These are phyloP conservation scores for Apostasia ramifera DNA, from an alignment of 106 monocot species.

Conservation along the genomic window DNA sequence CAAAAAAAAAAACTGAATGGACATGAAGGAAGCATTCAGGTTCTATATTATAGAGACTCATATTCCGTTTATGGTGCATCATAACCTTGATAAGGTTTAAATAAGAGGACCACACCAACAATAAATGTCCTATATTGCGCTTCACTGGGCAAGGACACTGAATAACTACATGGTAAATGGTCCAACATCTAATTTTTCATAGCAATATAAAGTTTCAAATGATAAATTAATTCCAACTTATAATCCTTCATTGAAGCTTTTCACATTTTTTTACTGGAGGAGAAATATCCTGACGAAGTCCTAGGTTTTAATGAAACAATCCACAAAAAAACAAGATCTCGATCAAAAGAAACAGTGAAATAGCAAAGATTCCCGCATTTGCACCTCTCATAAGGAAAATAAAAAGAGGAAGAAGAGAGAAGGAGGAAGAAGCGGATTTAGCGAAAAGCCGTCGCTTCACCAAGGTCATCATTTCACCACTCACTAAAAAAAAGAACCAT, in stretches of 20 bases:
- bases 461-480: constrained; percentile 6
- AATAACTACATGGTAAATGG: too few relatives aligned
- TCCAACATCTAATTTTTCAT: too few relatives aligned
- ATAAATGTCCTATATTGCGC: not conserved
- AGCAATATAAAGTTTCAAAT: too few relatives aligned
- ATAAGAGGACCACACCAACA: not conserved
- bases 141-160: not conserved
- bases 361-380: constrained; percentile 2
- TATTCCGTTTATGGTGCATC: not conserved
- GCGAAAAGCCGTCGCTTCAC: constrained; percentile 11
- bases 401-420: not conserved
- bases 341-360: not conserved
- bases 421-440: constrained; percentile 5
- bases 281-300: not conserved
- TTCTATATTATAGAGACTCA: not conserved
- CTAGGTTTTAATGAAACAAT: not conserved
- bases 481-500: constrained; percentile 5
- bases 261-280: not conserved
- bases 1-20: not conserved
- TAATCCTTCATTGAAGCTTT: not conserved
- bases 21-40: not conserved
- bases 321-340: not conserved
- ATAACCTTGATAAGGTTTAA: not conserved
- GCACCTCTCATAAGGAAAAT: not conserved
- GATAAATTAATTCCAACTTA: too few relatives aligned